These are phyloP conservation scores for Rhynchosporium graminicola DNA, from an alignment of 2,329 filamentous ascomycete genomes.

Conservation along the genomic window DNA sequence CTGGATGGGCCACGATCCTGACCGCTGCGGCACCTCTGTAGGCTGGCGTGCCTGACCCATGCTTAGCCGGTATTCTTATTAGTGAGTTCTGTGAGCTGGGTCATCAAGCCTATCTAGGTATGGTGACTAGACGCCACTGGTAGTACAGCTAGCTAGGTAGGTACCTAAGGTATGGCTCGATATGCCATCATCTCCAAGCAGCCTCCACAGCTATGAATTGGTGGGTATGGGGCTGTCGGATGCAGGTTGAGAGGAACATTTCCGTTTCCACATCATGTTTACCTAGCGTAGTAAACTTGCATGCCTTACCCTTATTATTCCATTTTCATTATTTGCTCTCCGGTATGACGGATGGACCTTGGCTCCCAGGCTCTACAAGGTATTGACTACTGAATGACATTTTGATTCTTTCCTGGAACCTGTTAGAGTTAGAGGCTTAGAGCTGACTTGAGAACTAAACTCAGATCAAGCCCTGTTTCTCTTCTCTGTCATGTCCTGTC, in stretches of 20 bases:
- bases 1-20: slow-evolving; percentile 1
- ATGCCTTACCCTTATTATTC: background rate
- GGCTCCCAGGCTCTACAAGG: background rate
- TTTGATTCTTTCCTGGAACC: background rate
- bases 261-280: slow-evolving; percentile 4
- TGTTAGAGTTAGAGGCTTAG: background rate
- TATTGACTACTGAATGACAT: background rate
- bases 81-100: background rate
- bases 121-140: background rate
- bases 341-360: no score
- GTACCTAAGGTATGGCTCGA: no score
- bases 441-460: background rate
- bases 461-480: background rate
- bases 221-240: background rate
- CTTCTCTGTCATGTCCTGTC: background rate
- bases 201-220: slow-evolving; percentile 10
- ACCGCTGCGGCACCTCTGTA: slow-evolving; percentile 7
- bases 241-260: slow-evolving; percentile 2
- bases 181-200: slow-evolving; percentile 8
- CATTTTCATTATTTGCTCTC: no score
- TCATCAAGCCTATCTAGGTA: slow-evolving; percentile 10
- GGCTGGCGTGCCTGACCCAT: slow-evolving; percentile 5
- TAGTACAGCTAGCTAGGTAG: background rate
- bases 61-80: background rate
- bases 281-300: background rate